phyloP scores from a whole-genome alignment of 1,139 yeast genomes.

The Candida sanyaensis region DNA sequence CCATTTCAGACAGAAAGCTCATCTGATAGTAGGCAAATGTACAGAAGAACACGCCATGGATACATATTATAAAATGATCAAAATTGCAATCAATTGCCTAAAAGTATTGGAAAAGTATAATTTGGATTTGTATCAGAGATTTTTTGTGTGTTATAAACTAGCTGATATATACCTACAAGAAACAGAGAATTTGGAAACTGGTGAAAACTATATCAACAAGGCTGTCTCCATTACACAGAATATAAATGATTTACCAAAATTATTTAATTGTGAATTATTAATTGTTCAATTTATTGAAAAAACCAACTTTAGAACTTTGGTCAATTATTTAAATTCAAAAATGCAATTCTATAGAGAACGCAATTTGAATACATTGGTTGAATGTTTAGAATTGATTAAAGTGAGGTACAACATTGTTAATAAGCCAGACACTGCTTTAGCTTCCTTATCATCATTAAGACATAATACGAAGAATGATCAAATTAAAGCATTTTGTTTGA shows the following conservation, averaged over 20 bases:
- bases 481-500: constrained; percentile 21
- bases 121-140: constrained; percentile 33
- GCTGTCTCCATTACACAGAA: constrained; percentile 35
- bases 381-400: constrained; percentile 30
- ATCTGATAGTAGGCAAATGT: constrained; percentile 16
- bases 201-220: constrained; percentile 39
- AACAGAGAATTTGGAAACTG: constrained; percentile 38
- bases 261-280: constrained; percentile 33
- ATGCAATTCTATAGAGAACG: constrained; percentile 19
- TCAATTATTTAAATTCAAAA: constrained; percentile 29
- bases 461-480: constrained; percentile 11
- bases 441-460: constrained; percentile 24
- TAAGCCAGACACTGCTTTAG: constrained; percentile 26
- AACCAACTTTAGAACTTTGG: constrained; percentile 23
- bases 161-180: constrained; percentile 41
- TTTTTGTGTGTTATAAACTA: constrained; percentile 32
- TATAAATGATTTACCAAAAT: constrained; percentile 23
- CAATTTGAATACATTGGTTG: constrained; percentile 18
- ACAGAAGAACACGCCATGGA: constrained; percentile 14
- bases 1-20: constrained; percentile 27
- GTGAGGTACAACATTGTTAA: constrained; percentile 26
- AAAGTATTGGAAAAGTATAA: constrained; percentile 31
- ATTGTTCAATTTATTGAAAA: constrained; percentile 34
- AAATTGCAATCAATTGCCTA: constrained; percentile 39
- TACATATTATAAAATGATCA: constrained; percentile 38